Percentiles rank a stretch among this genome's conserved stretches.
These are phyloP conservation scores for Diutina rugosa DNA, from an alignment of 1,139 yeast species.

Conservation along the genomic window DNA sequence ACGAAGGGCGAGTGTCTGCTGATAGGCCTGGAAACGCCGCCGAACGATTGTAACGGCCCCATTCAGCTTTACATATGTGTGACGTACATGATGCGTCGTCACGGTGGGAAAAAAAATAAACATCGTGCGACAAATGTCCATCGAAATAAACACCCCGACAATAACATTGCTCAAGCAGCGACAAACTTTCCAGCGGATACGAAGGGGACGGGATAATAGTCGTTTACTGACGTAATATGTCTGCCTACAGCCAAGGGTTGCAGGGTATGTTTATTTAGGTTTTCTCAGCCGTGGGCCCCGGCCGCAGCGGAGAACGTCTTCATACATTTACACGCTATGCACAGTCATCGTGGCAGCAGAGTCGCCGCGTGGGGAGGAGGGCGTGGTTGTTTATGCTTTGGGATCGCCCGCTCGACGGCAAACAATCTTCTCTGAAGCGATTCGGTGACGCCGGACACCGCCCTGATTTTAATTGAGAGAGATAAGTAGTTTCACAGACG, in stretches of 20 bases:
- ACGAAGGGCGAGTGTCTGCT: neutral
- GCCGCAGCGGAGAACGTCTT: neutral
- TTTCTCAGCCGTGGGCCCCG: too few relatives aligned
- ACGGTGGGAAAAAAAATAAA: too few relatives aligned
- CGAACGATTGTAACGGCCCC: neutral
- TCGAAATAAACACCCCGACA: neutral
- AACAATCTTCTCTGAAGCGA: neutral
- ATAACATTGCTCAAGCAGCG: too few relatives aligned
- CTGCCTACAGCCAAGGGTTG: too few relatives aligned
- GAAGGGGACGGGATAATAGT: too few relatives aligned
- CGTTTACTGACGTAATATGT: too few relatives aligned
- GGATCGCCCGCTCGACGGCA: neutral
- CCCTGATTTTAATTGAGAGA: neutral
- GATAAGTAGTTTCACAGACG: too few relatives aligned
- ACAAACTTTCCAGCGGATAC: too few relatives aligned
- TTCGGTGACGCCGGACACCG: neutral
- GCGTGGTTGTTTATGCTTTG: neutral
- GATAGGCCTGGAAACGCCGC: too few relatives aligned
- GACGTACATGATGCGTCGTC: neutral
- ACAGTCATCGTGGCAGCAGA: neutral
- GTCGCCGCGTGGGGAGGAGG: neutral
- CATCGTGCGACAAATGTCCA: neutral
- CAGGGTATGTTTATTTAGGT: too few relatives aligned
- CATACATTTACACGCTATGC: neutral
- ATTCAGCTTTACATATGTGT: neutral